These are phyloP conservation scores for Rhodosporidiobolus sp. DNA, from an alignment of 768 basidiomycete genomes.

Conservation along the genomic window DNA sequence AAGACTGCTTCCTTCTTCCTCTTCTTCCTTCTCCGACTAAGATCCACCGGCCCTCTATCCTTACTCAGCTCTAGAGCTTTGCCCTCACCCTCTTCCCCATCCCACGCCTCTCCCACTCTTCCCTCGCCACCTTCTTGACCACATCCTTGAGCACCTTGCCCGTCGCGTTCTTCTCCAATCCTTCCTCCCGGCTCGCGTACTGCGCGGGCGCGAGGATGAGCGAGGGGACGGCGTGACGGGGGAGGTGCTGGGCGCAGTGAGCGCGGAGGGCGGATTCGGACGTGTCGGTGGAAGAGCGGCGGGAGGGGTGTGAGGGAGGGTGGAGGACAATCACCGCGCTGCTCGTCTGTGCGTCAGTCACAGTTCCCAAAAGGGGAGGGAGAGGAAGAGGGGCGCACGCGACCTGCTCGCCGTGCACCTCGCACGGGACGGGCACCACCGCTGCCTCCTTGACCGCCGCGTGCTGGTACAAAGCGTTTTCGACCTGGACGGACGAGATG, in stretches of 20 bases:
- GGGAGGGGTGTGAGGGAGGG: neutral
- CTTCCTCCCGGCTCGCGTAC: neutral
- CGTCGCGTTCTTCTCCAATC: conserved; percentile 36
- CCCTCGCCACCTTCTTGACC: conserved; percentile 6
- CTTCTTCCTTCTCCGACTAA: no score
- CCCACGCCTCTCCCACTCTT: conserved; percentile 25
- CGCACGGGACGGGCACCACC: conserved; percentile 36
- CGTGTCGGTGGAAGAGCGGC: neutral
- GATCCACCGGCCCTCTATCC: neutral
- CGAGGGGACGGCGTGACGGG: conserved; percentile 37
- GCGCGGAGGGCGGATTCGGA: conserved; percentile 23
- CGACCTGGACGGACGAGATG: conserved; percentile 40
- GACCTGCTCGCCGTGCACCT: conserved; percentile 38
- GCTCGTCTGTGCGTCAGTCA: neutral
- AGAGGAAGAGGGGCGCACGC: conserved; percentile 16
- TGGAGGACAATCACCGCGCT: conserved; percentile 39
- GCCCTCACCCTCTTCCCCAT: neutral
- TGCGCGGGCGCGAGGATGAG: conserved; percentile 26
- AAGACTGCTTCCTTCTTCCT: no score
- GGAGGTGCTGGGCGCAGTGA: conserved; percentile 21
- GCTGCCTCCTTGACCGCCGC: conserved; percentile 35
- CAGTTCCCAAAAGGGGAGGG: neutral
- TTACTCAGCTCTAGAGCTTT: neutral
- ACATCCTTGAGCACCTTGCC: conserved; percentile 42
- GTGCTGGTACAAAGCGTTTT: conserved; percentile 40